Percentiles rank a stretch among this genome's conserved stretches.
phyloP scores from a whole-genome alignment of 441 rosid genomes.

The Biscutella laevigata region DNA sequence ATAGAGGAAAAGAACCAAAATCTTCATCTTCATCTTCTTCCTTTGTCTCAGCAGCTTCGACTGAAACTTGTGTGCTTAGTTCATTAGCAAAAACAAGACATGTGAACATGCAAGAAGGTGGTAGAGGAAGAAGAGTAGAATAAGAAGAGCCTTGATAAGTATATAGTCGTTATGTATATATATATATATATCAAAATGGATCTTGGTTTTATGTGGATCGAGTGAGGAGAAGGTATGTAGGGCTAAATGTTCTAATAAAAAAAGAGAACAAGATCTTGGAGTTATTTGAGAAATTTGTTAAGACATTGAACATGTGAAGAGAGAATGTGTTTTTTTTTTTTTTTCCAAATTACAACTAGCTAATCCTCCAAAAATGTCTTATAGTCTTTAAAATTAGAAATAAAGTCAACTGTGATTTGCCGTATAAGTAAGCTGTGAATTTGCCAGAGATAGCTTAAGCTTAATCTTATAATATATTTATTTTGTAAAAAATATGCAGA shows the following conservation, averaged over 20 bases:
- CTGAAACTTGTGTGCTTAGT: slow-evolving; percentile 22
- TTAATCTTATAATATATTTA: background rate
- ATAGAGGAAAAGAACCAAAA: slow-evolving; percentile 32
- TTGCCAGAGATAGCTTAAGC: slow-evolving; percentile 12
- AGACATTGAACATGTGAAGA: slow-evolving; percentile 26
- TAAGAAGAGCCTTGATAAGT: slow-evolving; percentile 30
- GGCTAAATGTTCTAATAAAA: slow-evolving; percentile 4
- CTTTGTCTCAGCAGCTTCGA: slow-evolving; percentile 19
- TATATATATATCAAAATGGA: slow-evolving; percentile 13
- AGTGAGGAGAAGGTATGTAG: slow-evolving; percentile 10
- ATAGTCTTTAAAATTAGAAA: slow-evolving; percentile 5
- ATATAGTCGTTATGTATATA: slow-evolving; percentile 28
- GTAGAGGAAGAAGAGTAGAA: slow-evolving; percentile 21
- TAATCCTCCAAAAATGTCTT: slow-evolving; percentile 21
- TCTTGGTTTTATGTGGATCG: slow-evolving; percentile 28
- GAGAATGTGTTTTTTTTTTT: slow-evolving; percentile 29
- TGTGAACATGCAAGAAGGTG: slow-evolving; percentile 27
- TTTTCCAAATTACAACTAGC: slow-evolving; percentile 21
- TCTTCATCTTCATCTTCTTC: slow-evolving; percentile 26
- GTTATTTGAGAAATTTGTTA: slow-evolving; percentile 15
- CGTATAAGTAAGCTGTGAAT: slow-evolving; percentile 18
- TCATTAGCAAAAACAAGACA: slow-evolving; percentile 29
- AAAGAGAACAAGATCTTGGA: slow-evolving; percentile 21
- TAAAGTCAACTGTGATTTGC: slow-evolving; percentile 27
- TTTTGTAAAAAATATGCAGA: no score